phyloP scores from a whole-genome alignment of 805 yeast genomes.

The Wickerhamomyces strasburgensis region DNA sequence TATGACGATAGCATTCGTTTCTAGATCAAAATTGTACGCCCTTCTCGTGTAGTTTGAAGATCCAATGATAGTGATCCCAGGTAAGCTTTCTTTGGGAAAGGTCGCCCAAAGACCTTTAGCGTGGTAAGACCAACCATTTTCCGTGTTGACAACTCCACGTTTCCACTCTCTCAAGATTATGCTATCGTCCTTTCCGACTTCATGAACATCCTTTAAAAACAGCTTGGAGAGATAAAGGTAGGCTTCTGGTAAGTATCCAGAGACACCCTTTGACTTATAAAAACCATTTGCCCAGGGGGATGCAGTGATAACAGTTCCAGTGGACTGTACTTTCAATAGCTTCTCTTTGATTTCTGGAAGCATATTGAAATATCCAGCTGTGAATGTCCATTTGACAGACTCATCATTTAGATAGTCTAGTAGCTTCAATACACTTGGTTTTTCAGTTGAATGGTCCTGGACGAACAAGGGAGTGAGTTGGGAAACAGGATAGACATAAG shows the following conservation, averaged over 20 bases:
- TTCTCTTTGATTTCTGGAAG: slow-evolving; percentile 62
- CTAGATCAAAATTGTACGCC: slow-evolving; percentile 83
- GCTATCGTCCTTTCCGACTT: slow-evolving; percentile 34
- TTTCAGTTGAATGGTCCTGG: slow-evolving; percentile 75
- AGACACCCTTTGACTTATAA: slow-evolving; percentile 76
- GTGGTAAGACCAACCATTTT: slow-evolving; percentile 94
- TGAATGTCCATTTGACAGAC: slow-evolving; percentile 70
- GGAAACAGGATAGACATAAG: slow-evolving; percentile 83
- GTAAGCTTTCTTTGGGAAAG: slow-evolving; percentile 49
- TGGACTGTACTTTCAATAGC: slow-evolving; percentile 52
- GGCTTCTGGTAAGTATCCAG: slow-evolving; percentile 80
- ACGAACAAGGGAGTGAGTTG: slow-evolving; percentile 81
- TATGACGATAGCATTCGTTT: slow-evolving; percentile 75
- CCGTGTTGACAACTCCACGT: slow-evolving; percentile 74
- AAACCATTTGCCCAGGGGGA: slow-evolving; percentile 94
- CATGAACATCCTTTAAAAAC: slow-evolving; percentile 52
- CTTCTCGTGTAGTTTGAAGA: slow-evolving; percentile 91
- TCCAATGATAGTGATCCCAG: slow-evolving; percentile 79
- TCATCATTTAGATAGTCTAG: slow-evolving; percentile 54
- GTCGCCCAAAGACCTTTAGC: slow-evolving; percentile 93
- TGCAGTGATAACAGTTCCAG: slow-evolving; percentile 79
- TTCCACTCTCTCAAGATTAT: slow-evolving; percentile 79
- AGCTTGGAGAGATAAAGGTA: slow-evolving; percentile 69
- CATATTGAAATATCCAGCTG: slow-evolving; percentile 96
- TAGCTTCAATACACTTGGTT: slow-evolving; percentile 58